A percentile compares a stretch with the other conserved stretches of the same genome.
Evolutionary conservation across 2,329 filamentous ascomycete species (phyloP).

Genomic region (Lachnellula arida): DNA sequence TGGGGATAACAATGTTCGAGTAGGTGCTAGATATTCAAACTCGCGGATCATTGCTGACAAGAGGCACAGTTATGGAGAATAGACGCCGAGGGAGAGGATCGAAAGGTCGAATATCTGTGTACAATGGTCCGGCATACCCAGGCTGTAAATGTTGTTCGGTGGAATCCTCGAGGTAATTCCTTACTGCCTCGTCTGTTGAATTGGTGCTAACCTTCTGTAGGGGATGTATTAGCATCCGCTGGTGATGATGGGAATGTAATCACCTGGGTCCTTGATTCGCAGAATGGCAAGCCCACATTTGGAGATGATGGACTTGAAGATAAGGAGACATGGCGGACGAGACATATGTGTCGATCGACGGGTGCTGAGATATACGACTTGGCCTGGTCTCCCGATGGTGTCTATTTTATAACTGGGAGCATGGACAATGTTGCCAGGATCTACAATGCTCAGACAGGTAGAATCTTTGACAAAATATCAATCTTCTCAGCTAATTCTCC

Average conservation of each 20-base stretch:
- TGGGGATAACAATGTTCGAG: conserved; percentile 93
- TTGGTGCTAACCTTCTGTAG: conserved; percentile 41
- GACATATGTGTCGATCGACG: conserved; percentile 94
- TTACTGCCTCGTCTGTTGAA: background rate
- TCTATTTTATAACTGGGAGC: conserved; percentile 95
- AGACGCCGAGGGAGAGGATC: conserved; percentile 76
- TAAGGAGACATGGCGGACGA: conserved; percentile 94
- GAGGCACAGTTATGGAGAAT: conserved; percentile 77
- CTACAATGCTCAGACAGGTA: conserved; percentile 89
- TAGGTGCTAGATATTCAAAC: conserved; percentile 37
- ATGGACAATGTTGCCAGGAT: conserved; percentile 99
- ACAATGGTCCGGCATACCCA: conserved; percentile 92
- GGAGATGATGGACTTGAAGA: conserved; percentile 85
- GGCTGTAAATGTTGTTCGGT: conserved; percentile 95
- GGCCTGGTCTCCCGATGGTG: conserved; percentile 96
- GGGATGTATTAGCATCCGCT: conserved; percentile 88
- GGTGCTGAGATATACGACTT: conserved; percentile 97
- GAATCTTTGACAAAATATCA: conserved; percentile 21
- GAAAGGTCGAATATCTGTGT: conserved; percentile 86
- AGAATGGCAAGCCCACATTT: conserved; percentile 60
- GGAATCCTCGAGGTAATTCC: conserved; percentile 78
- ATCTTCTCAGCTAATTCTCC: conserved; percentile 12
- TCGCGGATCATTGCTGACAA: conserved; percentile 34
- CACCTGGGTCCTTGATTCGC: conserved; percentile 82
- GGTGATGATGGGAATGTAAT: conserved; percentile 97